These are phyloP conservation scores for Ceraceosorus bombacis DNA, from an alignment of 1,284 basidiomycete genomes.

Conservation along the genomic window DNA sequence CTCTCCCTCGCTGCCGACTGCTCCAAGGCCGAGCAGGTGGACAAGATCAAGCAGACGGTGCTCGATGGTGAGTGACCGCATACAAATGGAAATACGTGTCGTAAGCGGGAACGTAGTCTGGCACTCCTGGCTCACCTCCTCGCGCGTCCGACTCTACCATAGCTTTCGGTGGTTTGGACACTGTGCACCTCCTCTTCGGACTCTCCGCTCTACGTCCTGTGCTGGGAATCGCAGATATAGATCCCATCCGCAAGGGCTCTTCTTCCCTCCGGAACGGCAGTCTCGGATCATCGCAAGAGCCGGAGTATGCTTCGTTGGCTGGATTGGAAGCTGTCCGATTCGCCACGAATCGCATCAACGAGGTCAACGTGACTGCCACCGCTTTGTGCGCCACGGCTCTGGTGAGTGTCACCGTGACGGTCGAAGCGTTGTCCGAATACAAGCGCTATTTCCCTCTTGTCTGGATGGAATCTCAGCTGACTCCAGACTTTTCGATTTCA, in stretches of 20 bases:
- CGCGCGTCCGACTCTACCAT: neutral
- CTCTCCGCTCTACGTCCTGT: slow-evolving; percentile 74
- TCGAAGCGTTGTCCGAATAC: neutral
- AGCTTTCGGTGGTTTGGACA: slow-evolving; percentile 79
- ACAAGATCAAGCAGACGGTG: slow-evolving; percentile 55
- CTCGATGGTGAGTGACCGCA: slow-evolving; percentile 55
- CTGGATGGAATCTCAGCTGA: too few relatives aligned
- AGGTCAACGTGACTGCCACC: slow-evolving; percentile 53
- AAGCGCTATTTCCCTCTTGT: too few relatives aligned
- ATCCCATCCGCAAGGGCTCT: slow-evolving; percentile 49
- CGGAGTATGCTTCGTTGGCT: slow-evolving; percentile 21
- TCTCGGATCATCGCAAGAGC: neutral
- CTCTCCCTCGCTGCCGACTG: slow-evolving; percentile 59
- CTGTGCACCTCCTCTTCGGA: slow-evolving; percentile 73
- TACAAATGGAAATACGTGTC: neutral
- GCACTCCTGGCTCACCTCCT: neutral
- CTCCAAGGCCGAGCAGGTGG: slow-evolving; percentile 62
- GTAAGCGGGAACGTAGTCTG: neutral
- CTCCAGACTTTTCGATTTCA: too few relatives aligned
- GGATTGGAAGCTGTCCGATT: slow-evolving; percentile 49
- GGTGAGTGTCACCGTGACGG: slow-evolving; percentile 46
- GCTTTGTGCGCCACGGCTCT: slow-evolving; percentile 51
- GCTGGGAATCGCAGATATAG: slow-evolving; percentile 63
- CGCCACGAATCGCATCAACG: slow-evolving; percentile 47
- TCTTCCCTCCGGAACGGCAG: neutral